phyloP scores from a whole-genome alignment of 1,139 yeast genomes.

The Suhomyces guaymorum region DNA sequence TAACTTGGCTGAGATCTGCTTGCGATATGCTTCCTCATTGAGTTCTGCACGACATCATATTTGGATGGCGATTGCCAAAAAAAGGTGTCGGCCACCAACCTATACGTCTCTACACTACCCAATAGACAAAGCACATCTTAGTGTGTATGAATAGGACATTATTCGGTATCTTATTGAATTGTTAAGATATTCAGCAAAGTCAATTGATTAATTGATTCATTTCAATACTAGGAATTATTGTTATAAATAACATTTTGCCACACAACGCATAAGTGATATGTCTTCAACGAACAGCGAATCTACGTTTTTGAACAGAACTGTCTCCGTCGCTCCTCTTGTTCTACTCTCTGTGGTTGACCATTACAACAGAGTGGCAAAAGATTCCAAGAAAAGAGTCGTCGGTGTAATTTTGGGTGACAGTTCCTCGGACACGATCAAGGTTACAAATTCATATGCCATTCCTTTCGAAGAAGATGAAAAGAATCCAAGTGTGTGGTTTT shows the following conservation, averaged over 20 bases:
- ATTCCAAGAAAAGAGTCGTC: constrained; percentile 75
- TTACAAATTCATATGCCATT: constrained; percentile 78
- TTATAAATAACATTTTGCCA: too few relatives aligned
- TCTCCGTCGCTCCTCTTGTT: constrained; percentile 93
- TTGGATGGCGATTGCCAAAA: constrained; percentile 2
- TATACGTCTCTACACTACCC: too few relatives aligned
- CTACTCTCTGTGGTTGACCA: constrained; percentile 94
- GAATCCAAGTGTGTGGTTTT: constrained; percentile 93
- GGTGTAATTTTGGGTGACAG: constrained; percentile 93
- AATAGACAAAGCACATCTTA: too few relatives aligned
- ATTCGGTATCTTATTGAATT: too few relatives aligned
- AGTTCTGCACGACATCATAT: too few relatives aligned
- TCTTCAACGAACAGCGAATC: constrained; percentile 30
- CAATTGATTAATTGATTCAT: not conserved
- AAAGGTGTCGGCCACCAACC: not conserved
- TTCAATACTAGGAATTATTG: too few relatives aligned
- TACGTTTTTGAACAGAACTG: constrained; percentile 54
- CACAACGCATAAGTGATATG: constrained; percentile 21
- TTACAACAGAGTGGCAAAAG: constrained; percentile 78
- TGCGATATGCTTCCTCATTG: too few relatives aligned
- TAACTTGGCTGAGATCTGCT: not conserved
- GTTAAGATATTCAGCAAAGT: not conserved
- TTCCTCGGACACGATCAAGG: constrained; percentile 55
- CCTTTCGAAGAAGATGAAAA: constrained; percentile 98
- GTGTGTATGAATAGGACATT: too few relatives aligned